Conservation (phyloP, 345 rosid genomes). For the Durio zibethinus region DNA sequence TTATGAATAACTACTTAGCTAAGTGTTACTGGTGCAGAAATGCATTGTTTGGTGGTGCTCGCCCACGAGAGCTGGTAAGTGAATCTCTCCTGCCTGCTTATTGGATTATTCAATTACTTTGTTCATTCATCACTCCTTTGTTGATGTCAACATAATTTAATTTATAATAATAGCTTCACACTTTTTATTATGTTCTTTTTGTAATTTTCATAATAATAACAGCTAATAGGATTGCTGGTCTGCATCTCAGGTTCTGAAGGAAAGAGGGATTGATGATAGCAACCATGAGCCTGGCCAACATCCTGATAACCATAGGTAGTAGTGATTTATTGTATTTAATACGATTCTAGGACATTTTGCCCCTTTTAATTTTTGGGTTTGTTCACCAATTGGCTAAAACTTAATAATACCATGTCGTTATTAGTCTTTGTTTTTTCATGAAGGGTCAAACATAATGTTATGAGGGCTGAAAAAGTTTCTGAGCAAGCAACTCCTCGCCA, state of each 20-base stretch:
- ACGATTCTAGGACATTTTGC: background rate
- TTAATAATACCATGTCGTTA: background rate
- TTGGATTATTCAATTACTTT: constrained; percentile 9
- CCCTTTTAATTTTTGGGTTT: background rate
- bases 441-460: constrained; percentile 44
- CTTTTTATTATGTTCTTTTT: background rate
- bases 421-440: background rate
- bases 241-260: constrained; percentile 61
- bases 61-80: constrained; percentile 79
- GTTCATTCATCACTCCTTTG: background rate
- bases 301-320: constrained; percentile 45
- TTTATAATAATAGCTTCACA: background rate
- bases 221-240: constrained; percentile 7
- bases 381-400: background rate
- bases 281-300: constrained; percentile 39
- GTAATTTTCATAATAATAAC: background rate
- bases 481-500: constrained; percentile 32
- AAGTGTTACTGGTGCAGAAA: constrained; percentile 49
- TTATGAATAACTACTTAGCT: constrained; percentile 5
- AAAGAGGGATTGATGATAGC: constrained; percentile 55
- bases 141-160: background rate
- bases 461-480: constrained; percentile 44
- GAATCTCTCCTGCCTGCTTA: constrained; percentile 8
- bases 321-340: background rate
- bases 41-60: constrained; percentile 76